A percentile compares a stretch with the other conserved stretches of the same genome.
These are phyloP conservation scores for Fusarium vanettenii DNA, from an alignment of 2,329 filamentous ascomycete species.

Conservation along the genomic window DNA sequence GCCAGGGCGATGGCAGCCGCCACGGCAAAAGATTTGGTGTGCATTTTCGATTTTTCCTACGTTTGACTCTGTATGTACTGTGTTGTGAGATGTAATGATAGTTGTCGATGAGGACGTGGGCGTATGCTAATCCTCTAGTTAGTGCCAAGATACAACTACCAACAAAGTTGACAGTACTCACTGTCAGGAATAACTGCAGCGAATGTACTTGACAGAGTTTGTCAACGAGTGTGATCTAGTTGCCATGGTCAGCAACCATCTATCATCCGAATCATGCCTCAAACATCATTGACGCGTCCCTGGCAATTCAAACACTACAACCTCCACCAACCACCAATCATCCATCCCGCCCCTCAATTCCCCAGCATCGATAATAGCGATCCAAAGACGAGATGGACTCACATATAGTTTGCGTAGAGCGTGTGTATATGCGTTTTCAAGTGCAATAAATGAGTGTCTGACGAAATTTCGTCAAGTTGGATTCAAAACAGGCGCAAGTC, in stretches of 20 bases:
- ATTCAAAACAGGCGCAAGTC: constrained; percentile 44
- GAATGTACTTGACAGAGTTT: constrained; percentile 69
- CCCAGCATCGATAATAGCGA: not conserved
- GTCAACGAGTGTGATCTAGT: constrained; percentile 62
- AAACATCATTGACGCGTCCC: constrained; percentile 2
- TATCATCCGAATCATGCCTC: not conserved
- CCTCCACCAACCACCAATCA: not conserved
- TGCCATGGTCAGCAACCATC: constrained; percentile 16
- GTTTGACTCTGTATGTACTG: constrained; percentile 33
- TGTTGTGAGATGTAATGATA: constrained; percentile 31
- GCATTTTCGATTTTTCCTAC: constrained; percentile 55
- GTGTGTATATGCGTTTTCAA: constrained; percentile 44
- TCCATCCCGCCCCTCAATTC: no score
- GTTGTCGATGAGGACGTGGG: constrained; percentile 32
- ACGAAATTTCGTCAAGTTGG: constrained; percentile 57
- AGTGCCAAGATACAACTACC: not conserved
- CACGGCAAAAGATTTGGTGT: constrained; percentile 58
- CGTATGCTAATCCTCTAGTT: constrained; percentile 29
- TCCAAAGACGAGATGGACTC: constrained; percentile 21
- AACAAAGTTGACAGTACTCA: constrained; percentile 34
- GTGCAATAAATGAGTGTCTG: constrained; percentile 59
- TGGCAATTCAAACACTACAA: not conserved
- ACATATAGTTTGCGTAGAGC: constrained; percentile 47
- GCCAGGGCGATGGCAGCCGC: constrained; percentile 62
- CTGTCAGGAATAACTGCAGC: constrained; percentile 63